These are phyloP conservation scores for Phialophora chinensis DNA, from an alignment of 2,329 filamentous ascomycete genomes.

Conservation along the genomic window DNA sequence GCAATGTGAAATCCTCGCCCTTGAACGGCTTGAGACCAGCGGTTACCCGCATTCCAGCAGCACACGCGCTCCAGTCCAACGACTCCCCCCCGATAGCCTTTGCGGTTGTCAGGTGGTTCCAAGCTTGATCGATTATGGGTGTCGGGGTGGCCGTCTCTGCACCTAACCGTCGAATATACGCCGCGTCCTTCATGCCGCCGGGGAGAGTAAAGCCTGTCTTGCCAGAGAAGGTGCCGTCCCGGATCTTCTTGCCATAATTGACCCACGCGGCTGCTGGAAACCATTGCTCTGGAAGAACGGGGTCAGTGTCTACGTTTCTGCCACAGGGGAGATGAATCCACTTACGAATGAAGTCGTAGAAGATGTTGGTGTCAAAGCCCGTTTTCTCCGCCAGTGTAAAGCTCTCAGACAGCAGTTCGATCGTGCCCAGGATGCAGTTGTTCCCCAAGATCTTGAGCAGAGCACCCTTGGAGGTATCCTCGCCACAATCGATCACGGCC, in stretches of 20 bases:
- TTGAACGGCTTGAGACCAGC: constrained; percentile 21
- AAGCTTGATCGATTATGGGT: constrained; percentile 20
- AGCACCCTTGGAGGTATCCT: constrained; percentile 17
- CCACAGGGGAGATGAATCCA: background rate
- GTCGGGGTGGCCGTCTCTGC: constrained; percentile 19
- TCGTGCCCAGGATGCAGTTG: constrained; percentile 22
- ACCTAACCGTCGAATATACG: constrained; percentile 18
- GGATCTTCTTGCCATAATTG: constrained; percentile 23
- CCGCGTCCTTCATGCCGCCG: constrained; percentile 21
- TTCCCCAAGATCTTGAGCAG: constrained; percentile 21
- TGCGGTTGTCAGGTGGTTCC: constrained; percentile 21
- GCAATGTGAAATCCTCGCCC: constrained; percentile 19
- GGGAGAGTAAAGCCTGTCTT: constrained; percentile 22
- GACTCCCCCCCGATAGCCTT: constrained; percentile 19
- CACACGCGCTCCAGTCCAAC: constrained; percentile 22
- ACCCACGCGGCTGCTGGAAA: constrained; percentile 22
- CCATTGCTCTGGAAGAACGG: constrained; percentile 10
- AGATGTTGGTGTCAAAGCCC: constrained; percentile 17
- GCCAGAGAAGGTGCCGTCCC: constrained; percentile 16
- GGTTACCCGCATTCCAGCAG: constrained; percentile 19
- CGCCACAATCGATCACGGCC: constrained; percentile 21
- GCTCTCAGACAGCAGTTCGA: constrained; percentile 20
- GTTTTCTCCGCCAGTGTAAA: constrained; percentile 23
- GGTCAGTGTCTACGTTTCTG: background rate
- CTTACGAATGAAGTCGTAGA: constrained; percentile 22